Base-by-base conservation (phyloP, 768 basidiomycete species). In the Baorangia bicolor region DNA sequence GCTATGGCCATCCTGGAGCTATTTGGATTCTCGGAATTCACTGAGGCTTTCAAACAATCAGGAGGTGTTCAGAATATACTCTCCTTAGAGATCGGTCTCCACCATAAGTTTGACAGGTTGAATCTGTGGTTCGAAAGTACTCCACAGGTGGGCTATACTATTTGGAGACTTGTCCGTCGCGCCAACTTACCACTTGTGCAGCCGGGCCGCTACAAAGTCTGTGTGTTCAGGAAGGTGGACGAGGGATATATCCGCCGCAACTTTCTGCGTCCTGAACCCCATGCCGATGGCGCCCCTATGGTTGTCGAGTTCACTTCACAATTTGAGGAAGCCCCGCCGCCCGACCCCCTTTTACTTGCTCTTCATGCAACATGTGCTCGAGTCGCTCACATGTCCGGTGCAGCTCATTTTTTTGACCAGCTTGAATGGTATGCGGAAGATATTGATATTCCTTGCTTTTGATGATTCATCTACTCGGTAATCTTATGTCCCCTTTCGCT, bases 21-120 rank as follows among this genome's bases (percentile, higher is more conserved):
- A 3, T 37, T 46, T 12, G 55, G 49, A 41, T 42, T 41, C 18
- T 25, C 39, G 11, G 2, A 28, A 5, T n/a, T 57, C 21, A 4
- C 25, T n/a, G 25, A 46, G 5, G 16, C 25, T n/a, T n/a, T n/a
- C 38, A 10, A 1, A 25, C 10, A 18, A 28, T 12, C 23, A 16
- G 33, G 37, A 11, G 37, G 57, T 8, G 20, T 49, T 12, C 48
- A 55, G 57, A 54, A 57, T 34, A 13, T 58, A 12, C 28, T 57
- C 14, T 38, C 30, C 4, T 43, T 57, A 3, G 14, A 55, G 11
- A 1, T 0, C 4, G 5, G 30, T 25, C 0, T 50, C 5, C 21
- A 13, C 13, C 0, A 0, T 4, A 0, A 2, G 0, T 53, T 48
- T 2, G 23, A 48, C 5, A 0, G 1, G 4, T n/a, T 49, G 25